phyloP scores from a whole-genome alignment of 176 grass and related monocot genomes.

The Carex myosuroides region DNA sequence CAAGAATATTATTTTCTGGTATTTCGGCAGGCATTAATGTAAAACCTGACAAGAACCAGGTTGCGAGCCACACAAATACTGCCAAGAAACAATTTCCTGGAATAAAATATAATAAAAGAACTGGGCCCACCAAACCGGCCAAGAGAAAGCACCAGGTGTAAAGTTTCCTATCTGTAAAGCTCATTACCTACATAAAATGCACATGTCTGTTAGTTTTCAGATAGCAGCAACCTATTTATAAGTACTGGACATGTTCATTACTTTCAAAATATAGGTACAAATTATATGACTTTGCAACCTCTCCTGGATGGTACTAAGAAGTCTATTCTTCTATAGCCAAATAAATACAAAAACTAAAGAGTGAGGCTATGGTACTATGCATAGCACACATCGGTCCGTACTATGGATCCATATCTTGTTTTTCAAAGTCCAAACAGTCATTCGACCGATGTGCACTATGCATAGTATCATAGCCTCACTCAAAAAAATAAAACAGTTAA shows the following conservation, averaged over 20 bases:
- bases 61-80: conserved; percentile 52
- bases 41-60: conserved; percentile 92
- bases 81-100: conserved; percentile 46
- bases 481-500: neutral
- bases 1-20: conserved; percentile 89
- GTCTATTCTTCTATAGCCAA: neutral
- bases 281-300: neutral
- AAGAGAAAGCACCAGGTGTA: conserved; percentile 91
- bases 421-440: too few relatives aligned
- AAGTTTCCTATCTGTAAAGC: conserved; percentile 82
- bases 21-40: conserved; percentile 99
- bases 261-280: neutral
- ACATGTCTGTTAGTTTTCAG: neutral
- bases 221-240: conserved; percentile 11
- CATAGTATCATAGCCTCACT: too few relatives aligned
- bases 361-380: too few relatives aligned
- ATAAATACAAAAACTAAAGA: neutral
- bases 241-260: neutral
- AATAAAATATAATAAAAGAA: conserved; percentile 34
- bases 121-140: conserved; percentile 51
- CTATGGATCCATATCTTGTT: too few relatives aligned
- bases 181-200: conserved; percentile 59
- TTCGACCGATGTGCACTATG: too few relatives aligned
- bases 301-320: neutral
- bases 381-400: too few relatives aligned